Evolutionary conservation across 179 eudicot species (phyloP), one percentile per base, ranked within the genome.

Genomic region (Nepenthes alata): DNA sequence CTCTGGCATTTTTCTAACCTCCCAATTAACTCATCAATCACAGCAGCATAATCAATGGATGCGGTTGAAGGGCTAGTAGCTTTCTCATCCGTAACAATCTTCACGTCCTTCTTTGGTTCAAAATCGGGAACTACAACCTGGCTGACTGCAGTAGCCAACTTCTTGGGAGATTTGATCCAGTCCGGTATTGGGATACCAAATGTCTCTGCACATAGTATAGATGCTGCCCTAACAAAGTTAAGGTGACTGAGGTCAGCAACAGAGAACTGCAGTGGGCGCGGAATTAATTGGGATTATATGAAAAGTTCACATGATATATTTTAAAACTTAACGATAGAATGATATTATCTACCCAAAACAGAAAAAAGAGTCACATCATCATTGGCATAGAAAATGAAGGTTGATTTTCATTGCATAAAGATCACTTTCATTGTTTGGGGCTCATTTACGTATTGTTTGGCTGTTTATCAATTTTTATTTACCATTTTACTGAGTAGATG

Each of bases 151-250:
- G 89, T 91, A 13, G 81, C 81, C 65, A 86, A 58, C 68, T 70
- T 72, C 70, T 71, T 77, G 10, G 87, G 85, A 57, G 78, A 57
- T 60, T 65, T 84, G 11, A 69, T 81, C 96, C 96, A 86, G 37
- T 91, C 98, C 54, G 98, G 98, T 66, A 82, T 71, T 4, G 86
- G 78, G 61, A 91, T 91, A 50, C 96, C 95, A 77, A 82, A 89
- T 34, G 89, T 83, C 72, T 86, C 93, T 8, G 96, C 96, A 51
- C 96, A 82, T 39, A 91, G 59, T 38, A 83, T 77, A 6, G 98
- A 73, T 45, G 78, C 89, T 3, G 98, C 84, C 78, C 74, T 66
- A 35, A 89, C 75, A 71, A 67, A 86, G 39, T 80, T 74, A 47
- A 89, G 79, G 69, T 84, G 89, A 70, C 89, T 77, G 12, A 69